A percentile compares a stretch with the other conserved stretches of the same genome.
phyloP scores from a whole-genome alignment of 306 rosid species.

The Fagus crenata region DNA sequence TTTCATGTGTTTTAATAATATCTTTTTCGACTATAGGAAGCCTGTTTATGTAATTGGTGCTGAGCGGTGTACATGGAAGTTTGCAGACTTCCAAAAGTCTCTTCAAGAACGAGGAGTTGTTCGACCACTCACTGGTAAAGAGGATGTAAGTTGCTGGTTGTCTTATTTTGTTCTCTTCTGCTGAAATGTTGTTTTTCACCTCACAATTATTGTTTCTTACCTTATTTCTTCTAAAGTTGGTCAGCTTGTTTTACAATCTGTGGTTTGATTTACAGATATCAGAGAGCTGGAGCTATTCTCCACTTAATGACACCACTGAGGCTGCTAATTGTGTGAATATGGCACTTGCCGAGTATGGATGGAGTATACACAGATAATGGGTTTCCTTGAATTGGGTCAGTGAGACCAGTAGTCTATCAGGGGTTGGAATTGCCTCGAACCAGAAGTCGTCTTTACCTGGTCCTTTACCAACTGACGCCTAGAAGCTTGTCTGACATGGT shows the following conservation, averaged over 20 bases:
- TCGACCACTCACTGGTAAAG: slow-evolving; percentile 71
- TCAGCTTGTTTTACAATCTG: not conserved
- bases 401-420: not conserved
- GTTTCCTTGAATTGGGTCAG: not conserved
- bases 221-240: not conserved
- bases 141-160: slow-evolving; percentile 60
- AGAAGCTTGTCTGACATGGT: not conserved
- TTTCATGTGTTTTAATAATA: slow-evolving; percentile 18
- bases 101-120: slow-evolving; percentile 67
- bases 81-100: slow-evolving; percentile 74
- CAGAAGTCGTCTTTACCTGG: not conserved
- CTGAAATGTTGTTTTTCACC: not conserved
- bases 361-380: slow-evolving; percentile 50
- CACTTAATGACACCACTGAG: slow-evolving; percentile 75
- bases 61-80: slow-evolving; percentile 82
- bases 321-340: slow-evolving; percentile 60
- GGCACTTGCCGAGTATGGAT: slow-evolving; percentile 75
- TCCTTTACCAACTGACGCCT: not conserved
- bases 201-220: not conserved
- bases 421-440: not conserved
- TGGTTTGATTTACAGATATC: slow-evolving; percentile 49
- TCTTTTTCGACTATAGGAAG: slow-evolving; percentile 55
- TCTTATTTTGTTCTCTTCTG: slow-evolving; percentile 4
- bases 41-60: slow-evolving; percentile 84
- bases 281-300: slow-evolving; percentile 77